phyloP scores from a whole-genome alignment of 1,284 basidiomycete species.

The Trametes pubescens region DNA sequence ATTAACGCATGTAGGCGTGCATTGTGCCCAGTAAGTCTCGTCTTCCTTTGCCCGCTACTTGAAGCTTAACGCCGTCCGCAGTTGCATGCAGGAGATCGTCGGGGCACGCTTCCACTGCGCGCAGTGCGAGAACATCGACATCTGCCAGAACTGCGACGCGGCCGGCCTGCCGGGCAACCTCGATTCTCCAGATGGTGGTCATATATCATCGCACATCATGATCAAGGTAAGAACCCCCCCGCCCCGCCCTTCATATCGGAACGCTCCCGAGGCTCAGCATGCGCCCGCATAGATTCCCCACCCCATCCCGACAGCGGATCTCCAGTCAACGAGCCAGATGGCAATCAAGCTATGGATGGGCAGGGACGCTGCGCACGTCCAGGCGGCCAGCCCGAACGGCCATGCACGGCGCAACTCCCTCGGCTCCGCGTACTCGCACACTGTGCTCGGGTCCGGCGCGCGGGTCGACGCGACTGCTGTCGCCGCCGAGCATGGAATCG shows the following conservation, averaged over 20 bases:
- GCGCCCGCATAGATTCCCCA: slow-evolving; percentile 73
- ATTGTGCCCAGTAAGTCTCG: slow-evolving; percentile 77
- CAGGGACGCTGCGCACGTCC: slow-evolving; percentile 72
- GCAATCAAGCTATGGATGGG: slow-evolving; percentile 82
- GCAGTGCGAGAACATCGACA: slow-evolving; percentile 83
- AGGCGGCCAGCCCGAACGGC: slow-evolving; percentile 32
- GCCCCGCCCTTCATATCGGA: background rate
- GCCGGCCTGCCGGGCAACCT: slow-evolving; percentile 83
- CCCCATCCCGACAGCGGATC: slow-evolving; percentile 76
- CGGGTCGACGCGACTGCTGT: slow-evolving; percentile 39
- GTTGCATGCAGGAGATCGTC: slow-evolving; percentile 88
- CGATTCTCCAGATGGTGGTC: slow-evolving; percentile 77
- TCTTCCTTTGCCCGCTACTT: background rate
- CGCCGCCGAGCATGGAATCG: slow-evolving; percentile 44
- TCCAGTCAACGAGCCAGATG: slow-evolving; percentile 65
- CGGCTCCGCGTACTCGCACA: slow-evolving; percentile 60
- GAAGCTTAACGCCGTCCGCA: slow-evolving; percentile 42
- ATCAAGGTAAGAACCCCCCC: slow-evolving; percentile 73
- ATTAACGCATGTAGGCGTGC: slow-evolving; percentile 31
- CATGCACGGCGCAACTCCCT: slow-evolving; percentile 62
- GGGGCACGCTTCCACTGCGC: slow-evolving; percentile 92
- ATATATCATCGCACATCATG: slow-evolving; percentile 87
- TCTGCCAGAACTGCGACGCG: slow-evolving; percentile 90
- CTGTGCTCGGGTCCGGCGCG: slow-evolving; percentile 61
- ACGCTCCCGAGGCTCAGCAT: background rate